phyloP scores from a whole-genome alignment of 768 basidiomycete genomes.

The Trametes sanguinea region DNA sequence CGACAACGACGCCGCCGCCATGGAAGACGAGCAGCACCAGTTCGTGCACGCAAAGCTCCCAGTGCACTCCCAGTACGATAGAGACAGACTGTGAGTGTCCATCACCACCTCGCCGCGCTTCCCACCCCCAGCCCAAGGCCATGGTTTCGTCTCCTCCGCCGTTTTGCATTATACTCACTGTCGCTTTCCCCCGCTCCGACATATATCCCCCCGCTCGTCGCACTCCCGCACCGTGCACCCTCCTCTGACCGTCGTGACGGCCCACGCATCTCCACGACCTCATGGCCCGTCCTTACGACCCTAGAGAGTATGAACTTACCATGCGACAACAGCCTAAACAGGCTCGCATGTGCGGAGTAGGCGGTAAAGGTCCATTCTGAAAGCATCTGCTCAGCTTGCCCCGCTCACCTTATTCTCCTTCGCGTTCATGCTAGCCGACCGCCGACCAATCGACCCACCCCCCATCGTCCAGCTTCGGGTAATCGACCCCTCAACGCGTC shows the following conservation, averaged over 20 bases:
- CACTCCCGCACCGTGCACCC: conserved; percentile 9
- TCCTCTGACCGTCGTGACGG: neutral
- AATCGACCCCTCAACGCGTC: conserved; percentile 57
- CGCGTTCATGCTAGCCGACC: conserved; percentile 62
- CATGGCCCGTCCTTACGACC: conserved; percentile 28
- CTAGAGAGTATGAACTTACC: conserved; percentile 81
- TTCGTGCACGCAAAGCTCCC: conserved; percentile 30
- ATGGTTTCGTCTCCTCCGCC: conserved; percentile 22
- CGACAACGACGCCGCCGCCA: conserved; percentile 14
- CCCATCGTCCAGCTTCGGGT: conserved; percentile 96
- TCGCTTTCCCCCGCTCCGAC: conserved; percentile 19
- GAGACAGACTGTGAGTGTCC: conserved; percentile 41
- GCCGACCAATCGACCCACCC: conserved; percentile 95
- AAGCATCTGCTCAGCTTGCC: conserved; percentile 4
- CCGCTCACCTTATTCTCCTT: conserved; percentile 3
- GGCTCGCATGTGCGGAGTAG: conserved; percentile 87
- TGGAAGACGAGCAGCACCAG: conserved; percentile 29
- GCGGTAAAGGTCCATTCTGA: conserved; percentile 61
- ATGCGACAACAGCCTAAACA: conserved; percentile 93
- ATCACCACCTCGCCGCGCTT: conserved; percentile 13
- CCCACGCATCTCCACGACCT: conserved; percentile 2
- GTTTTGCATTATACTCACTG: conserved; percentile 17
- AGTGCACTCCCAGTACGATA: conserved; percentile 32
- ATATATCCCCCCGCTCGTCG: conserved; percentile 24
- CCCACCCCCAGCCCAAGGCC: conserved; percentile 24